Conservation (phyloP, 179 eudicot species). For the Heliamphora pulchella region DNA sequence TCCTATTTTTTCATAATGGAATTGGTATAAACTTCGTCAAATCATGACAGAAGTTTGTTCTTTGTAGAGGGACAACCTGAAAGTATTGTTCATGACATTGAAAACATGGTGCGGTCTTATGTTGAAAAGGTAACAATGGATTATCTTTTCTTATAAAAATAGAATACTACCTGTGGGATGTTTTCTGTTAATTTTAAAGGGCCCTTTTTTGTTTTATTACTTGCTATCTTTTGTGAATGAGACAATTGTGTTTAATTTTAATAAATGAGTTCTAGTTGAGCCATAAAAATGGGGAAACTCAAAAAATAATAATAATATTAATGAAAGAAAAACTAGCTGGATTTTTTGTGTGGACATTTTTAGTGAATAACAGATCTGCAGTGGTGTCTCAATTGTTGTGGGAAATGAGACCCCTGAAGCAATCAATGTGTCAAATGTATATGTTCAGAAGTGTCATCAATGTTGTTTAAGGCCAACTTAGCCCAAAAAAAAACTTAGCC, state of each 20-base stretch:
- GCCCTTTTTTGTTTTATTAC: not conserved
- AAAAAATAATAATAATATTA: not conserved
- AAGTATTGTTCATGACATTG: slow-evolving; percentile 76
- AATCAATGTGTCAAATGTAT: not conserved
- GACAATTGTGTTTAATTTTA: not conserved
- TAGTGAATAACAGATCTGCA: not conserved
- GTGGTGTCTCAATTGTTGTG: not conserved
- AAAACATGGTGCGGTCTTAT: slow-evolving; percentile 80
- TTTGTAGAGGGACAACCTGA: slow-evolving; percentile 87
- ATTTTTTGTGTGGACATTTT: not conserved
- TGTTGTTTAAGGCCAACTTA: not conserved
- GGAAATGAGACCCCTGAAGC: slow-evolving; percentile 2
- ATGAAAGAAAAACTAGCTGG: not conserved
- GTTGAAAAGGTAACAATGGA: slow-evolving; percentile 63
- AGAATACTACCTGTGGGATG: not conserved
- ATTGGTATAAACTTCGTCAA: slow-evolving; percentile 10
- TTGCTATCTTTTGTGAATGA: not conserved
- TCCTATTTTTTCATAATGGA: not conserved
- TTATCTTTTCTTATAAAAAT: not conserved
- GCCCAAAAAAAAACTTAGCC: not conserved
- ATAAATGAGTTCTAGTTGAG: not conserved
- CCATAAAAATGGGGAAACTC: not conserved
- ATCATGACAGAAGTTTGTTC: slow-evolving; percentile 7
- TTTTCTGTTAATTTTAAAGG: not conserved
- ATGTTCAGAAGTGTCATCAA: not conserved